A percentile compares a stretch with the other conserved stretches of the same genome.
Conservation (phyloP, 176 grass and related monocot species). For the Raddia guianensis region DNA sequence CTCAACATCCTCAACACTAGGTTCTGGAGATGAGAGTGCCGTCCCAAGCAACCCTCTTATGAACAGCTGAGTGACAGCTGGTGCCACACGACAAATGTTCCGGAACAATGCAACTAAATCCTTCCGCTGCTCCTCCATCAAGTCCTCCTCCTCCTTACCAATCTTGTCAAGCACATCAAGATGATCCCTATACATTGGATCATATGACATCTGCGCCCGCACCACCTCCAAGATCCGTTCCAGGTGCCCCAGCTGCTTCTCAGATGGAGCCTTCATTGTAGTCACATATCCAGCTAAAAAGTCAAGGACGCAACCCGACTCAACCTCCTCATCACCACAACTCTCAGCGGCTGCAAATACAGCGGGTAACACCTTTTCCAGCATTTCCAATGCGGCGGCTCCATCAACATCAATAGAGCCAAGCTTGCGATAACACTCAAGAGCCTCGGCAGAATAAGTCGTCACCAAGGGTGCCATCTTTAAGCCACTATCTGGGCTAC, state of each 20-base stretch:
- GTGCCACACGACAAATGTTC: constrained; percentile 81
- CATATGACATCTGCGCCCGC: constrained; percentile 71
- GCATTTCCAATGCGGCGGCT: constrained; percentile 57
- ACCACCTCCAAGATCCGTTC: constrained; percentile 78
- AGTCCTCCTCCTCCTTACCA: constrained; percentile 89
- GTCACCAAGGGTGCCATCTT: constrained; percentile 74
- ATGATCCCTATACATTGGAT: constrained; percentile 69
- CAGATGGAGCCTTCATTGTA: constrained; percentile 68
- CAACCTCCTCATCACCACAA: constrained; percentile 64
- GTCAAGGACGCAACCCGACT: constrained; percentile 67
- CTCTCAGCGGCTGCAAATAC: constrained; percentile 80
- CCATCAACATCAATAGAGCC: constrained; percentile 62
- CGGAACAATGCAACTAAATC: constrained; percentile 81
- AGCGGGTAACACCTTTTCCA: constrained; percentile 78
- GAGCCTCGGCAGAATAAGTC: constrained; percentile 64
- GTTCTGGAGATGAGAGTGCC: constrained; percentile 64
- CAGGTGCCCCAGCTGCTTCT: constrained; percentile 74
- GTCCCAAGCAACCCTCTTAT: constrained; percentile 69
- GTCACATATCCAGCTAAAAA: constrained; percentile 84
- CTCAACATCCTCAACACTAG: constrained; percentile 84
- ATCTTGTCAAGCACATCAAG: constrained; percentile 90
- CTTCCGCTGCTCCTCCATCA: constrained; percentile 79
- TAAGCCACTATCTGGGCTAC: constrained; percentile 54
- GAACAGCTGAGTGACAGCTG: constrained; percentile 71
- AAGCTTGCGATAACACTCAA: constrained; percentile 79